These are phyloP conservation scores for Jaminaea rosea DNA, from an alignment of 1,284 basidiomycete species.

Conservation along the genomic window DNA sequence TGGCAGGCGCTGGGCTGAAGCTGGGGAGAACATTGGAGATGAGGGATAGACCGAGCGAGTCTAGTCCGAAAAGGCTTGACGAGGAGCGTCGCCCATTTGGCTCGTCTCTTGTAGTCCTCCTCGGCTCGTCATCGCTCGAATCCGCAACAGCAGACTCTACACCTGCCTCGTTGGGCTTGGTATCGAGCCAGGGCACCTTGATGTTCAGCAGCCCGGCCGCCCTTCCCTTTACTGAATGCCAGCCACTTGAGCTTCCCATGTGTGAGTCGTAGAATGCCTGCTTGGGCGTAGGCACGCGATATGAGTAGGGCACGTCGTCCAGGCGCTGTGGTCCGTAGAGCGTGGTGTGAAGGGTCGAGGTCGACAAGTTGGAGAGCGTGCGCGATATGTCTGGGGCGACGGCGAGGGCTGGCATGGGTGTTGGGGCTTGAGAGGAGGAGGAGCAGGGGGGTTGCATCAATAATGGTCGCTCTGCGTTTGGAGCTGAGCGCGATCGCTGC, in stretches of 20 bases:
- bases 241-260: conserved; percentile 17
- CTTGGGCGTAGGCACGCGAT: conserved; percentile 29
- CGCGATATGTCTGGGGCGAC: no score
- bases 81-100: no score
- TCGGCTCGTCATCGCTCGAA: neutral
- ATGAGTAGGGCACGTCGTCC: conserved; percentile 55
- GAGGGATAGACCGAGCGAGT: neutral
- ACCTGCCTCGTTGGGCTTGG: neutral
- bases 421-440: no score
- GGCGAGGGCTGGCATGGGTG: no score
- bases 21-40: neutral
- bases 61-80: no score
- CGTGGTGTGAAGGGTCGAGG: conserved; percentile 71
- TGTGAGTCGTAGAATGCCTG: conserved; percentile 36
- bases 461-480: no score
- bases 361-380: conserved; percentile 59
- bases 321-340: conserved; percentile 73
- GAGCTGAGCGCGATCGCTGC: no score
- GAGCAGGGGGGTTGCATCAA: no score
- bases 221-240: conserved; percentile 1
- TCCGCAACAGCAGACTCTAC: neutral
- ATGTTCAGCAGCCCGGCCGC: no score
- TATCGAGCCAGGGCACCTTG: no score
- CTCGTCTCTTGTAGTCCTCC: no score
- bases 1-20: neutral